A percentile compares a stretch with the other conserved stretches of the same genome.
Conservation (phyloP, 805 yeast genomes). For the Spathaspora passalidarum region DNA sequence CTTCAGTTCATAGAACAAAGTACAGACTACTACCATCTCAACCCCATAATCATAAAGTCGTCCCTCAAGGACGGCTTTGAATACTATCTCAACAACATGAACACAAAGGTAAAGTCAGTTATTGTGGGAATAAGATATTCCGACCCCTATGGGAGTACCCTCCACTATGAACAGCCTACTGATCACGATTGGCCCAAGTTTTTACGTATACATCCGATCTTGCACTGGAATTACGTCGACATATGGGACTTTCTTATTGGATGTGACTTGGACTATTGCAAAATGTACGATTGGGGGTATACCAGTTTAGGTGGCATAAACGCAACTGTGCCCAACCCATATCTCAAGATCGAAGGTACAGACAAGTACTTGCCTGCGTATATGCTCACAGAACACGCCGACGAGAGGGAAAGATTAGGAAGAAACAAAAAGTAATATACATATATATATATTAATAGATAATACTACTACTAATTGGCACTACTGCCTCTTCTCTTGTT, state of each 20-base stretch:
- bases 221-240: conserved; percentile 82
- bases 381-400: conserved; percentile 55
- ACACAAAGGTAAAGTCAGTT: conserved; percentile 63
- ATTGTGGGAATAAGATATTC: conserved; percentile 85
- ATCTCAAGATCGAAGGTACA: conserved; percentile 19
- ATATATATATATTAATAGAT: not conserved
- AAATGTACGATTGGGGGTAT: conserved; percentile 76
- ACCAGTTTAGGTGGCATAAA: conserved; percentile 84
- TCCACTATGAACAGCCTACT: conserved; percentile 65
- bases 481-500: conserved; percentile 21
- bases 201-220: conserved; percentile 78
- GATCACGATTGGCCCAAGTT: conserved; percentile 93
- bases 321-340: conserved; percentile 73
- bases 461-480: not conserved
- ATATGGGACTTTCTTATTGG: conserved; percentile 79
- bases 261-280: conserved; percentile 64
- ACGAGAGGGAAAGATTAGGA: conserved; percentile 52
- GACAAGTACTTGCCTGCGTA: conserved; percentile 51
- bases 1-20: conserved; percentile 61
- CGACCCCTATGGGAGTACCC: conserved; percentile 74
- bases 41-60: conserved; percentile 40
- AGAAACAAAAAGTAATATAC: conserved; percentile 14
- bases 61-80: conserved; percentile 69
- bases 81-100: conserved; percentile 47
- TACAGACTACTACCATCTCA: conserved; percentile 52